phyloP scores from a whole-genome alignment of 2,329 filamentous ascomycete genomes.

The Apiospora malaysiana region DNA sequence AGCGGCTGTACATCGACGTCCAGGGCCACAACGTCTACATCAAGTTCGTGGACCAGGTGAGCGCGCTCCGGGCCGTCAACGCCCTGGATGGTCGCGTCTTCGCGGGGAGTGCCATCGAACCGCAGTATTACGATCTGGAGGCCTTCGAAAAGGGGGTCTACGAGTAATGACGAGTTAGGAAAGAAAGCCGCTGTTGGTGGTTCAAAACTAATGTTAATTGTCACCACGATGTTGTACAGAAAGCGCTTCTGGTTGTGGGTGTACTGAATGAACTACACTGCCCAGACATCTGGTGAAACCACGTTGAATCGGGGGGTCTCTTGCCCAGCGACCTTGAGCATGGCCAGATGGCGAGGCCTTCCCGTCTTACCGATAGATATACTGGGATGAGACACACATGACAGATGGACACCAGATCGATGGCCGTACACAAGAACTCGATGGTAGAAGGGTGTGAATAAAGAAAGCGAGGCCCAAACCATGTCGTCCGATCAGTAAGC shows the following conservation, averaged over 20 bases:
- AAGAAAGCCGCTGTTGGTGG: background rate
- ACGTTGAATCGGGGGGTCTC: background rate
- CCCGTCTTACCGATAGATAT: background rate
- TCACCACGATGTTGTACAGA: background rate
- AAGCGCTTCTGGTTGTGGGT: background rate
- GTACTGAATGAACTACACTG: background rate
- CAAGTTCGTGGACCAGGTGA: slow-evolving; percentile 86
- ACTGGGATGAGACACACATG: background rate
- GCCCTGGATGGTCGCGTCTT: slow-evolving; percentile 87
- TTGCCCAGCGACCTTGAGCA: background rate
- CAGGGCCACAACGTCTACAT: slow-evolving; percentile 79
- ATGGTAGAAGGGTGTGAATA: background rate
- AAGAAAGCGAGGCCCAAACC: background rate
- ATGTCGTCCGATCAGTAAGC: background rate
- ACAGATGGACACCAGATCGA: background rate
- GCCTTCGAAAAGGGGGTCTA: slow-evolving; percentile 77
- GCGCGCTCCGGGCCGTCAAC: slow-evolving; percentile 86
- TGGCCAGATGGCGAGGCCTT: slow-evolving; percentile 4
- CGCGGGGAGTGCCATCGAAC: slow-evolving; percentile 83
- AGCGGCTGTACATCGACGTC: slow-evolving; percentile 77
- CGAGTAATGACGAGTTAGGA: slow-evolving; percentile 29
- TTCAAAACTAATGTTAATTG: background rate
- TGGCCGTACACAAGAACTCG: background rate
- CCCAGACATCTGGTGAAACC: background rate
- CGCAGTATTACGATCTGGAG: slow-evolving; percentile 81